Evolutionary conservation across 176 grass and related monocot genomes (phyloP).

Genomic region (Neostapfia colusana): DNA sequence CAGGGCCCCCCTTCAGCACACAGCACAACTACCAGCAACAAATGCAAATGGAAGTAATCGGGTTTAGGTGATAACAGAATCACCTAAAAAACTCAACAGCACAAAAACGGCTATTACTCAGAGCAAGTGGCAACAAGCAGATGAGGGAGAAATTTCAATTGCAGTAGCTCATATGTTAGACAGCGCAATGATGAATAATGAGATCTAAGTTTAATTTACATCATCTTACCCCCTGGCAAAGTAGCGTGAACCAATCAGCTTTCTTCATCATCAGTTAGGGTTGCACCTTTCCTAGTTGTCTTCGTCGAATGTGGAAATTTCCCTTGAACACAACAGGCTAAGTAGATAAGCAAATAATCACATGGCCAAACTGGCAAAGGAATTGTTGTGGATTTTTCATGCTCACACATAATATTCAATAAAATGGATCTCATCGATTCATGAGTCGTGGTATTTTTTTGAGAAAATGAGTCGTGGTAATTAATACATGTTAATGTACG

Average conservation of each 20-base stretch:
- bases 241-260: constrained; percentile 53
- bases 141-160: neutral
- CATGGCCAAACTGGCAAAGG: neutral
- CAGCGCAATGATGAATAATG: neutral
- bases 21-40: neutral
- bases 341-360: constrained; percentile 31
- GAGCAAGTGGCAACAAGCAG: constrained; percentile 2
- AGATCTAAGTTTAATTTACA: constrained; percentile 1
- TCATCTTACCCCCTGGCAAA: constrained; percentile 39
- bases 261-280: constrained; percentile 72
- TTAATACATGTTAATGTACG: too few species aligned
- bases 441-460: too few species aligned
- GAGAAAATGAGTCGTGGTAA: too few species aligned
- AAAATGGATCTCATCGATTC: too few species aligned
- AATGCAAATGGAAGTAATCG: neutral
- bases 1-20: too few species aligned
- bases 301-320: constrained; percentile 50
- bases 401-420: neutral
- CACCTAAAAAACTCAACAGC: neutral
- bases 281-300: constrained; percentile 49
- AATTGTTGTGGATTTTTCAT: constrained; percentile 14
- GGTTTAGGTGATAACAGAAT: constrained; percentile 30
- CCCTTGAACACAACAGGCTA: constrained; percentile 39
- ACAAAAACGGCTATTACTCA: neutral
- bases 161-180: neutral